Evolutionary conservation across 441 rosid genomes (phyloP), one percentile per base, ranked within the genome.

Genomic region (Erysimum pusillum): DNA sequence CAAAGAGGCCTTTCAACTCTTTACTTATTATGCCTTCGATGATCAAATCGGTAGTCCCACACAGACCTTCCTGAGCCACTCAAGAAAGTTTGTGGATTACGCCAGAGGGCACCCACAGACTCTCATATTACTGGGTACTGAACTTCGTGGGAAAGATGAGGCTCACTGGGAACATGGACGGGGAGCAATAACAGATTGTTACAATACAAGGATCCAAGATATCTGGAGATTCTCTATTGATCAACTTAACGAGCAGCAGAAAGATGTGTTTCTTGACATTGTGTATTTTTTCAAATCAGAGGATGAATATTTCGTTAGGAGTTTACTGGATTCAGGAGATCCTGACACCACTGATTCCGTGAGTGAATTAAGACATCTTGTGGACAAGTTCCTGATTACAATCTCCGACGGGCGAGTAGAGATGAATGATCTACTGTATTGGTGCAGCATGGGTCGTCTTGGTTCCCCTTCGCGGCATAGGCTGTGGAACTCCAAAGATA

Each of bases 251-350:
- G 44, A 57, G 65, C 1, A 0, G 44, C 65, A 70, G 44, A 57
- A 44, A 44, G 42, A 70, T 28, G 74, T 25, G 15, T 44, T 70
- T 70, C 54, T 69, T 0, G 73, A 69, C 64, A 69, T 69, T 2
- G 17, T 11, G 41, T 54, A 2, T 13, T 53, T 53, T 1, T 70
- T 70, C 34, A 44, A 9, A 17, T 70, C 66, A 8, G 65, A 70
- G 28, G 65, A 69, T 28, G 65, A 57, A 44, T 31, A 69, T 6
- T 69, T 41, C 32, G 74, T 69, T 25, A 57, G 34, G 13, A 71
- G 67, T 46, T 8, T 71, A 18, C 59, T 71, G 0, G 67, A 59
- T 71, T 71, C 58, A 34, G 35, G n/a, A 34, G 36, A 71, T 49
- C 45, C 66, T 15, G 54, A 31, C 15, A 0, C 18, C 3, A 15